Evolutionary conservation across 148 eudicot genomes (phyloP).

Genomic region (Silene conica): DNA sequence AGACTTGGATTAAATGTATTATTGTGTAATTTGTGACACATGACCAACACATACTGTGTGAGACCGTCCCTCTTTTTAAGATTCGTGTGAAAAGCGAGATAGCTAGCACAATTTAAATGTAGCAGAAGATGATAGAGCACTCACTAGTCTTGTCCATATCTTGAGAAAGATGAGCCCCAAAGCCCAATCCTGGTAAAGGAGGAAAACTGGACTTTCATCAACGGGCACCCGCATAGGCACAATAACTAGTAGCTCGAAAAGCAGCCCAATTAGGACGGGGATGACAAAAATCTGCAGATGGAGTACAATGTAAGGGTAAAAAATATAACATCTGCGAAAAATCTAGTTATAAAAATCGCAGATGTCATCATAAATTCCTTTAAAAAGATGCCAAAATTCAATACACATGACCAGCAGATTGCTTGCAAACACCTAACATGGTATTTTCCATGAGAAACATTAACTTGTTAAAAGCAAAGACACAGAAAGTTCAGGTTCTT

Average conservation of each 20-base stretch:
- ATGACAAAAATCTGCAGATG: constrained; percentile 74
- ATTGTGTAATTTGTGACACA: background rate
- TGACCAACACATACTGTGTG: background rate
- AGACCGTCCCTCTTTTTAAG: background rate
- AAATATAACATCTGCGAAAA: background rate
- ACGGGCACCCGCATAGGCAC: constrained; percentile 98
- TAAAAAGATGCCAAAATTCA: background rate
- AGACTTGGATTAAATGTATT: background rate
- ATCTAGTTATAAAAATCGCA: background rate
- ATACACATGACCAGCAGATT: background rate
- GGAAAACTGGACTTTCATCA: constrained; percentile 98
- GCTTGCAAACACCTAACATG: background rate
- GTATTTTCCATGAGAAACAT: background rate
- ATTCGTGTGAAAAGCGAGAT: background rate
- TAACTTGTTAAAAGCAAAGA: too few species aligned
- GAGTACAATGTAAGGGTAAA: constrained; percentile 7
- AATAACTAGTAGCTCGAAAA: constrained; percentile 92
- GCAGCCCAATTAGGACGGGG: constrained; percentile 86
- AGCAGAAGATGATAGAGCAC: constrained; percentile 18
- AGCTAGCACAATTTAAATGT: background rate
- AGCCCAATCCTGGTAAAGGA: constrained; percentile 98
- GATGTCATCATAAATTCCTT: background rate
- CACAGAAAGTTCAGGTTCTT: background rate
- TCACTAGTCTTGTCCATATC: constrained; percentile 96
- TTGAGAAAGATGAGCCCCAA: constrained; percentile 86